A percentile compares a stretch with the other conserved stretches of the same genome.
These are phyloP conservation scores for Tuber aestivum DNA, from an alignment of 495 filamentous ascomycete species.

Conservation along the genomic window DNA sequence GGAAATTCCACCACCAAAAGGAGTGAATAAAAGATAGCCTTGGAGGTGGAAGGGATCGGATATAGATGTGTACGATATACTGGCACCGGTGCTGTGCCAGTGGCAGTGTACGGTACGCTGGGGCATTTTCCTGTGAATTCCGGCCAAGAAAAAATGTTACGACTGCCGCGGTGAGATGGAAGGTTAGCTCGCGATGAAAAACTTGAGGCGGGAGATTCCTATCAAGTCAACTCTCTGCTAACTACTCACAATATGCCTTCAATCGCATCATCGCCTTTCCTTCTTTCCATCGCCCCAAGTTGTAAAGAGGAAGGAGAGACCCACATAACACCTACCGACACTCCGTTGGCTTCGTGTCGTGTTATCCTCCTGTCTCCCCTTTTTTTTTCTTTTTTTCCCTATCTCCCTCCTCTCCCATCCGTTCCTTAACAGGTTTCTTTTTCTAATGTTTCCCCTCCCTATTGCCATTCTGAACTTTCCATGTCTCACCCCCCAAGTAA, in stretches of 20 bases:
- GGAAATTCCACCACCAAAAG: neutral
- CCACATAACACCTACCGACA: neutral
- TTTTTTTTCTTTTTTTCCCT: constrained; percentile 33
- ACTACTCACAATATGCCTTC: neutral
- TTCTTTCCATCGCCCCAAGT: neutral
- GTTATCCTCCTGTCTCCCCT: constrained; percentile 11
- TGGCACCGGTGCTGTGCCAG: too few species aligned
- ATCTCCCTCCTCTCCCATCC: constrained; percentile 14
- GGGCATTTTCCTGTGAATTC: neutral
- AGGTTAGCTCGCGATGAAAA: neutral
- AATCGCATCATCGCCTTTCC: neutral
- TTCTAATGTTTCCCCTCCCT: constrained; percentile 16
- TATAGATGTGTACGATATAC: neutral
- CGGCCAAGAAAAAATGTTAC: neutral
- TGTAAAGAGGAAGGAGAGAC: constrained; percentile 3
- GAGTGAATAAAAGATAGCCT: neutral
- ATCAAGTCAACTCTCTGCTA: neutral
- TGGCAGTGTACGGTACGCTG: neutral
- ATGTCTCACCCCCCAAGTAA: constrained; percentile 33
- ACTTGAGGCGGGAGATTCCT: neutral
- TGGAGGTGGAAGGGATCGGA: neutral
- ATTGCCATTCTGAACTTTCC: constrained; percentile 15
- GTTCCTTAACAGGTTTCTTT: constrained; percentile 23
- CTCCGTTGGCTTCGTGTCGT: constrained; percentile 21
- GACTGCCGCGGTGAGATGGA: neutral